Base-by-base conservation (phyloP, 2,329 filamentous ascomycete species). In the Aspergillus flavus region DNA sequence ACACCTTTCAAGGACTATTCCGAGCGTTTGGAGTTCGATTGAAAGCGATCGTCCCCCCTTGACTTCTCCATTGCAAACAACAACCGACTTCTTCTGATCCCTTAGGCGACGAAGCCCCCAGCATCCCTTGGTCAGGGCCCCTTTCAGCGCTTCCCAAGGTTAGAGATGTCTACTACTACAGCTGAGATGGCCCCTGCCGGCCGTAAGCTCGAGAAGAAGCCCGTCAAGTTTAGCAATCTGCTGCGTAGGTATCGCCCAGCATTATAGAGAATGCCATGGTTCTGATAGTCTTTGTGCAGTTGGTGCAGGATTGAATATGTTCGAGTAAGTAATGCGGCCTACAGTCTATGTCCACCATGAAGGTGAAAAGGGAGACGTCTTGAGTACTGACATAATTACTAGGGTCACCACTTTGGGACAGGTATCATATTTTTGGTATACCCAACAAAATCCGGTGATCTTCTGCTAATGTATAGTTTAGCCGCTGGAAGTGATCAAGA, bases 211-310 rank as follows among this genome's bases (percentile, higher is more conserved):
- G 94, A 97, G 90, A 98, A 98, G 91, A 98, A 98, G 89, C 95
- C 95, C 71, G 88, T 99, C 88, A 98, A 97, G 89, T 98, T 98
- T 87, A 97, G 93, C 85, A 99, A 99, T 85, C 82, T 99, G 87
- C 85, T 99, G 76, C 88, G 85, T 87, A 76, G 77, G 84, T 84
- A 43, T 43, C 52, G 43, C 46, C 52, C 34, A 32, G 23, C 55
- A 14, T 48, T 12, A 56, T 21, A 16, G 36, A 30, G 16, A 36
- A 54, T 46, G 36, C 32, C 30, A 14, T 76, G 68, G 75, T 71
- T 66, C 65, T 71, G 57, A 71, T 61, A 30, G 59, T 63, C 21
- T 64, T 58, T 52, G 59, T 66, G 61, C 69, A 87, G 85, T 97
- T 75, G 94, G 94, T 77, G 92, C 92, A 78, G 92, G 93, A 73